These are phyloP conservation scores for Aechmea fasciata DNA, from an alignment of 176 grass and related monocot species.

Conservation along the genomic window DNA sequence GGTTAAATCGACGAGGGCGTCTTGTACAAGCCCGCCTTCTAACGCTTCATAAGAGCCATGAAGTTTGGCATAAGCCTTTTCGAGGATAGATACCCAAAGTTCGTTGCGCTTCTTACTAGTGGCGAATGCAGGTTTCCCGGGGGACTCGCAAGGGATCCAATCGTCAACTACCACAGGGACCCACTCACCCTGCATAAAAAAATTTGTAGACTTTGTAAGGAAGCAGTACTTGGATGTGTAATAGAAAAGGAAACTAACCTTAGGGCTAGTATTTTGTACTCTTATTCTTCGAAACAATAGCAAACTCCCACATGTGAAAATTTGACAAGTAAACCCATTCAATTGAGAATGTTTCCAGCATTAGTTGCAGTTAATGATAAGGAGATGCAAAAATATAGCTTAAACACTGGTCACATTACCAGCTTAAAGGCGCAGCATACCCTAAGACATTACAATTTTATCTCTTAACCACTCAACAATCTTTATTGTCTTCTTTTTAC, in stretches of 20 bases:
- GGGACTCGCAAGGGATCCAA: conserved; percentile 95
- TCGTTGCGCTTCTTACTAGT: conserved; percentile 88
- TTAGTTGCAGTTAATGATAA: too few relatives aligned
- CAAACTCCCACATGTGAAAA: not conserved
- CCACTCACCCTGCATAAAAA: conserved; percentile 75
- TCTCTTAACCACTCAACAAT: too few relatives aligned
- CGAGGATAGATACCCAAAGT: conserved; percentile 94
- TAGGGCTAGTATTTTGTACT: too few relatives aligned
- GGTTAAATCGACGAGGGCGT: conserved; percentile 95
- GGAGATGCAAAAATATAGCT: too few relatives aligned
- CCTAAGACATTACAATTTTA: too few relatives aligned
- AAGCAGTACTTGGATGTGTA: not conserved
- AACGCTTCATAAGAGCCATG: conserved; percentile 97
- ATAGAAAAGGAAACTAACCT: not conserved
- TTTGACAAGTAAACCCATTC: too few relatives aligned
- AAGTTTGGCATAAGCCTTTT: conserved; percentile 99
- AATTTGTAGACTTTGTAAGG: conserved; percentile 4
- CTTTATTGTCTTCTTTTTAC: too few relatives aligned
- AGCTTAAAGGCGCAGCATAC: too few relatives aligned
- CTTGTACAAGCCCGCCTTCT: conserved; percentile 98
- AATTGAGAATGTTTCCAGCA: too few relatives aligned
- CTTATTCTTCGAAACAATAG: not conserved
- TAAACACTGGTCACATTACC: too few relatives aligned
- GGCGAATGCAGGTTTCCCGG: conserved; percentile 88
- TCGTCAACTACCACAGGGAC: conserved; percentile 98